These are phyloP conservation scores for Colletotrichum sp. DNA, from an alignment of 2,329 filamentous ascomycete species.

Conservation along the genomic window DNA sequence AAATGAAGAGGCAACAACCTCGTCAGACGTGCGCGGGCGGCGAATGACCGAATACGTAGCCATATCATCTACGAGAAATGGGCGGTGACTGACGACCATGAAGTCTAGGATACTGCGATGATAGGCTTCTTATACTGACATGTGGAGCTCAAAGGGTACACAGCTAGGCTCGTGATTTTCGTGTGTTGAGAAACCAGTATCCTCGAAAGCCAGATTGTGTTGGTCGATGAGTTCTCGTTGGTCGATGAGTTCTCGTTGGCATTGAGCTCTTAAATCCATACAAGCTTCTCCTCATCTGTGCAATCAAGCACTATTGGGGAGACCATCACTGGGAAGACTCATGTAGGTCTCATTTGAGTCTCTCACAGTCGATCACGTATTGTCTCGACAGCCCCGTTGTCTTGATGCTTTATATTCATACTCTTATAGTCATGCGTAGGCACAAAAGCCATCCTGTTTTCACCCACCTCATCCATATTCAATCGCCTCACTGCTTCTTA, in stretches of 20 bases:
- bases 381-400: neutral
- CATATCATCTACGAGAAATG: neutral
- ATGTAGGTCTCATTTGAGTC: neutral
- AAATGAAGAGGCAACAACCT: rapidly evolving
- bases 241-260: neutral
- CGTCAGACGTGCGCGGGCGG: rapidly evolving
- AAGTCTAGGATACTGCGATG: neutral
- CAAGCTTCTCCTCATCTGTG: rapidly evolving
- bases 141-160: rapidly evolving
- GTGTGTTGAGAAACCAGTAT: neutral
- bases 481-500: neutral
- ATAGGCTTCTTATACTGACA: neutral
- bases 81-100: neutral
- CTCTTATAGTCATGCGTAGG: neutral
- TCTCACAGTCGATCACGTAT: rapidly evolving
- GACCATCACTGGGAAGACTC: neutral
- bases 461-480: rapidly evolving
- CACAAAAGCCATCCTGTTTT: neutral
- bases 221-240: neutral
- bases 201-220: neutral
- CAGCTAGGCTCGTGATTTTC: rapidly evolving
- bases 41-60: rapidly evolving
- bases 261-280: rapidly evolving
- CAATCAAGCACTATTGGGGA: neutral
- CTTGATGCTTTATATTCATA: neutral